phyloP scores from a whole-genome alignment of 164 flowering plant species.

The Tinospora cordifolia region DNA sequence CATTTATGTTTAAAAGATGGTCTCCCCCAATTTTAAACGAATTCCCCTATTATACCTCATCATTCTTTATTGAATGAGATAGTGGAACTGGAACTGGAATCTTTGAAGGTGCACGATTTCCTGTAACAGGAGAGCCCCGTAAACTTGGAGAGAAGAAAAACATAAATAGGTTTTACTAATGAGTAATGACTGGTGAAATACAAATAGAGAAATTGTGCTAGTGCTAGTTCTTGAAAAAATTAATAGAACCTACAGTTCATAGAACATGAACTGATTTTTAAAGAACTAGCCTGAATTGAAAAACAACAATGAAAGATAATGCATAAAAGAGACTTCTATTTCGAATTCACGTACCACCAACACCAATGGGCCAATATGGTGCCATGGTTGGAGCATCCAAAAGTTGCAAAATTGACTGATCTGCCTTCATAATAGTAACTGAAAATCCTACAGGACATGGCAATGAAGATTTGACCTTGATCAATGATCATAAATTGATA shows the following conservation, averaged over 20 bases:
- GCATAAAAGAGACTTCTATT: background rate
- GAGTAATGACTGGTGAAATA: background rate
- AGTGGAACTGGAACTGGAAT: conserved; percentile 79
- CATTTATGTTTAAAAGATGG: background rate
- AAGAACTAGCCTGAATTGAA: background rate
- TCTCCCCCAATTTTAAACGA: conserved; percentile 1
- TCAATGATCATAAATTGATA: background rate
- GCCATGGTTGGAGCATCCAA: conserved; percentile 89
- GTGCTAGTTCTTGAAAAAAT: background rate
- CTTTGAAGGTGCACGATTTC: conserved; percentile 75
- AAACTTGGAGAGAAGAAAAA: background rate
- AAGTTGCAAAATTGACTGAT: conserved; percentile 54
- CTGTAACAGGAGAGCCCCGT: conserved; percentile 30
- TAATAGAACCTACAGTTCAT: background rate
- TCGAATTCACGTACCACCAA: conserved; percentile 48
- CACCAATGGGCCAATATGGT: conserved; percentile 90
- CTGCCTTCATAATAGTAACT: conserved; percentile 79
- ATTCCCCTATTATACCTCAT: conserved; percentile 41
- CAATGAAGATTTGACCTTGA: background rate
- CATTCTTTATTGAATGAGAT: conserved; percentile 35
- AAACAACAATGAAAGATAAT: background rate
- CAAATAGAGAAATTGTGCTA: background rate
- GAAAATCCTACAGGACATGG: conserved; percentile 62
- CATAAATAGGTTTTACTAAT: background rate
- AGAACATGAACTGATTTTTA: background rate